phyloP scores from a whole-genome alignment of 2,329 filamentous ascomycete species.

The Cadophora malorum region DNA sequence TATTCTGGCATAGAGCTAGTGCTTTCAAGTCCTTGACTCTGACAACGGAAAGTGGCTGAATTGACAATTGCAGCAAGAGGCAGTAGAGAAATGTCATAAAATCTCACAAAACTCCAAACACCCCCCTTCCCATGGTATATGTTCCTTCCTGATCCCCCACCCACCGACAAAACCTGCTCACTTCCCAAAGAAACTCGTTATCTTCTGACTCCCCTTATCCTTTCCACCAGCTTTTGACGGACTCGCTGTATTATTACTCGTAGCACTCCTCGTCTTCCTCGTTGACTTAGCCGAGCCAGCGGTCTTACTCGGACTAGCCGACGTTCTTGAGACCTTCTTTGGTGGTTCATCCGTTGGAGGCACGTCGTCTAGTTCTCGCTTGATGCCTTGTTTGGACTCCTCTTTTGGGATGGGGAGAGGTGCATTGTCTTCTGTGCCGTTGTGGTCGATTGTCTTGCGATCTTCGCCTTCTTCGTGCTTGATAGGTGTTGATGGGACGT shows the following conservation, averaged over 20 bases:
- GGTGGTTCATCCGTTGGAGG: slow-evolving; percentile 35
- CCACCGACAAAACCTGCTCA: slow-evolving; percentile 13
- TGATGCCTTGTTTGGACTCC: slow-evolving; percentile 38
- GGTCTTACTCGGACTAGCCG: slow-evolving; percentile 36
- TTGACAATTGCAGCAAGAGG: too few relatives aligned
- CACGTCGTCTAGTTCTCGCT: slow-evolving; percentile 41
- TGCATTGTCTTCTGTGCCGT: slow-evolving; percentile 40
- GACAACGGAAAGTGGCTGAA: not conserved
- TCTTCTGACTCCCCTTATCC: slow-evolving; percentile 48
- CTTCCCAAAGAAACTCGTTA: slow-evolving; percentile 60
- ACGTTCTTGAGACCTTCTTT: slow-evolving; percentile 39
- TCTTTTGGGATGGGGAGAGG: slow-evolving; percentile 38
- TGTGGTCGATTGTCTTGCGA: slow-evolving; percentile 39
- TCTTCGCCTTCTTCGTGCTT: slow-evolving; percentile 39
- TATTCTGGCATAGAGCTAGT: too few relatives aligned
- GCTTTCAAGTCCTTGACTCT: not conserved
- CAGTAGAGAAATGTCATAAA: not conserved
- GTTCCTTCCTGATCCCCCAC: not conserved
- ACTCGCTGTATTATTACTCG: slow-evolving; percentile 42
- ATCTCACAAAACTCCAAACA: not conserved
- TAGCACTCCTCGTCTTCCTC: slow-evolving; percentile 43
- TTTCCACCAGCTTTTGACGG: slow-evolving; percentile 36
- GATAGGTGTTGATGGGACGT: slow-evolving; percentile 28
- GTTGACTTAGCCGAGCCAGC: slow-evolving; percentile 30
- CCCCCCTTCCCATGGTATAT: not conserved